Evolutionary conservation across 805 yeast genomes (phyloP).

Genomic region (Brettanomyces naardenensis): DNA sequence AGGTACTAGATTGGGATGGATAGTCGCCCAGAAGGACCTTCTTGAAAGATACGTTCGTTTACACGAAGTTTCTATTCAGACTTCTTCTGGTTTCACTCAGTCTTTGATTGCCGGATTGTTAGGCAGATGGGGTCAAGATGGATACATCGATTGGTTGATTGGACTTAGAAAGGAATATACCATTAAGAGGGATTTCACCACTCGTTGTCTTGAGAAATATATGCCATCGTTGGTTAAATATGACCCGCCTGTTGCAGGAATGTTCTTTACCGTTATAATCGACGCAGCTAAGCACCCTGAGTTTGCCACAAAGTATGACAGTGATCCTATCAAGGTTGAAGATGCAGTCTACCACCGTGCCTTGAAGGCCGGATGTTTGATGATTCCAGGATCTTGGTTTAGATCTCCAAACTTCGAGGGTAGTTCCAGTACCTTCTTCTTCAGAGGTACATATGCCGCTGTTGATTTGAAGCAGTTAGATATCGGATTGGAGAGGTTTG

Average conservation of each 20-base stretch:
- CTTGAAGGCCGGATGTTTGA: constrained; percentile 51
- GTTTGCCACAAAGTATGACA: constrained; percentile 45
- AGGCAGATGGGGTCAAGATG: constrained; percentile 83
- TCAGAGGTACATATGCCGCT: constrained; percentile 87
- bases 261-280: constrained; percentile 70
- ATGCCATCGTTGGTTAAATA: constrained; percentile 39
- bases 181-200: constrained; percentile 77
- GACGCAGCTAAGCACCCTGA: constrained; percentile 80
- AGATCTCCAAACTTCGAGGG: constrained; percentile 40
- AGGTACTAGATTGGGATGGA: constrained; percentile 85
- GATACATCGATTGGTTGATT: constrained; percentile 85
- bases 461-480: constrained; percentile 60
- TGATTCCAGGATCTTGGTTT: constrained; percentile 86
- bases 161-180: constrained; percentile 79
- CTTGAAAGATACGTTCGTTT: constrained; percentile 61
- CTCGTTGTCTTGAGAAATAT: constrained; percentile 60
- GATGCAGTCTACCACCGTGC: constrained; percentile 53
- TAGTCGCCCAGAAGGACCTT: constrained; percentile 60
- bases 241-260: constrained; percentile 73
- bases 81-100: constrained; percentile 76
- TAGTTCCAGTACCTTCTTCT: constrained; percentile 47
- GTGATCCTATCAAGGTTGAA: constrained; percentile 61
- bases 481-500: constrained; percentile 59
- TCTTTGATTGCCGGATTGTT: constrained; percentile 62
- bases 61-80: constrained; percentile 77